Base-by-base conservation (phyloP, 2,329 filamentous ascomycete species). In the Emergomyces orientalis region DNA sequence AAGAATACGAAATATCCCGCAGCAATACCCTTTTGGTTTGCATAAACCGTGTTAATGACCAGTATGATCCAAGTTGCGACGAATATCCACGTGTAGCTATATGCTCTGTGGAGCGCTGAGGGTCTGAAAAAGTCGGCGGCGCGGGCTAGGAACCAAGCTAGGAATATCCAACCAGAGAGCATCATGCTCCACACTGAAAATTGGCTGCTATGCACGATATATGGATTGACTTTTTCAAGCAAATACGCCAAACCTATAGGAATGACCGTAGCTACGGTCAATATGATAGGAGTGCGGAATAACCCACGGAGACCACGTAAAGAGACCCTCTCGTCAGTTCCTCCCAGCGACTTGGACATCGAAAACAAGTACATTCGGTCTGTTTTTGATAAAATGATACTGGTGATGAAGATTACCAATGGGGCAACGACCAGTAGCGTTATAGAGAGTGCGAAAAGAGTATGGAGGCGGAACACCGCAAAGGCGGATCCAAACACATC, bases 341-440 rank as follows among this genome's bases (percentile, higher is more conserved):
- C 83, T 66, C 85, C 81, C n/a, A 85, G 79, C 62, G 84, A 82
- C 59, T 82, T 81, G 62, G 83, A 83, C 60, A 86, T 83, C 4
- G 89, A 83, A 73, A 97, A 96, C 63, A 93, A 84, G 75, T 97
- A 99, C 77, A 92, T 90, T 77, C 91, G 96, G 74, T 92, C 90
- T 9, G 81, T 79, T 63, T 84, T 85, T 54, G 83, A 81, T 3
- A 97, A 80, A 32, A 89, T 71, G 63, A 89, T 85, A 8, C 88
- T 86, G 1, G 93, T 79, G 2, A 86, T 72, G 17, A 90, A 79
- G 30, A 97, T 78, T 2, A 88, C 78, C 55, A 97, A 73, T 0
- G 93, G 93, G 0, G 88, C 86, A 25, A 87, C 87, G 25, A 96
- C 87, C 25, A 97, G 84, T 14, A 97, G 77, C 0, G 89, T 89